Base-by-base conservation (phyloP, 164 flowering plant species). In the Stephania cephalantha region DNA sequence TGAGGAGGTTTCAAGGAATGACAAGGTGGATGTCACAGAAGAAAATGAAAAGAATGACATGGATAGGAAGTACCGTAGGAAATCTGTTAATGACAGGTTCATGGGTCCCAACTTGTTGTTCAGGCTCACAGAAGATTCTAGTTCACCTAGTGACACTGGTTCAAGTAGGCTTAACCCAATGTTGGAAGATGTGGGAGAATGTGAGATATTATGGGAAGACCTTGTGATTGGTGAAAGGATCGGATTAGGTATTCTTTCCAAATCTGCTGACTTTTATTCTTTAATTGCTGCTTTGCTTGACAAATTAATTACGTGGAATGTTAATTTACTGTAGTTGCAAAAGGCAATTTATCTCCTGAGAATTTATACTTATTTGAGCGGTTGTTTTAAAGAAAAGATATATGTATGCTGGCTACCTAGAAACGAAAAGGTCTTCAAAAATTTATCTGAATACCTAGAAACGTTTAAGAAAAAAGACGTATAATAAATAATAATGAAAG, bases 151-250 rank as follows among this genome's bases (percentile, higher is more conserved):
- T 71, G 81, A 82, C 74, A 77, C 85, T 74, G 76, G 73, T 78
- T 68, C 77, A 77, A 80, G 80, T 76, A 81, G 85, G 79, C 78
- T 76, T 80, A 90, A 90, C 81, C 91, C 88, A 76, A 84, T 88
- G 82, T 82, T 89, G 64, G 98, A 92, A 76, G 92, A 89, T 83
- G 91, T 88, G 20, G 88, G 87, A 79, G 96, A 94, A 71, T 84
- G 90, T 82, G 98, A 96, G 84, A 94, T 96, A 78, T 89, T 83
- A 66, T 96, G 98, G 99, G 97, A 96, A 81, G 92, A 96, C 79
- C 87, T 96, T 83, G 91, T 83, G 46, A 76, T 94, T 82, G 97
- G 97, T 78, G 99, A 96, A 85, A 88, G 99, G 79, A 96, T 96
- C 83, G 99, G 99, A 72, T 79, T 96, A 85, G 99, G 99, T 96